Base-by-base conservation (phyloP, 805 yeast species). In the Yamadazyma endophytica region DNA sequence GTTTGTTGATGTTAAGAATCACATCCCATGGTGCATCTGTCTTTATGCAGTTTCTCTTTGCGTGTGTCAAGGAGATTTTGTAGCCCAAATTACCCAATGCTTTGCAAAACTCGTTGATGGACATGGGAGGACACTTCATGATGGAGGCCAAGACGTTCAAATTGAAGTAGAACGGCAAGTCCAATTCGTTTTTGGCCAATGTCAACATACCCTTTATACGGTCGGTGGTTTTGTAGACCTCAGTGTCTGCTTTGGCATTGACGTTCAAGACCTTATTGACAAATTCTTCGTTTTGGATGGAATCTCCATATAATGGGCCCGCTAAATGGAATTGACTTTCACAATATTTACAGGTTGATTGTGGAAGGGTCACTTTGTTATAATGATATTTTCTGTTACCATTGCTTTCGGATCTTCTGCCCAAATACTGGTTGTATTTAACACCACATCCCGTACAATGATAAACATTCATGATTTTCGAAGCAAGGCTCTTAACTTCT, bases 241-340 rank as follows among this genome's bases (percentile, higher is more conserved):
- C 72, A 17, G 68, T 67, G 33, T 71, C 77, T 14, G 77, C 69
- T 6, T 56, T 56, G 16, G 56, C 49, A 48, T 79, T 73, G 42
- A 77, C 58, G n/a, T 68, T 64, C 33, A 86, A 66, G 27, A 89
- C 69, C 42, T 66, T 73, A 17, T 75, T 66, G 25, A 90, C 66
- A 47, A 90, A 92, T 13, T 70, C 75, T 16, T 55, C 52, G 49
- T 82, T 73, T 49, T 90, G 97, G 35, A 92, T 56, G 5, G 71
- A 65, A 0, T 88, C 95, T 8, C 79, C 88, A 84, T 95, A 92
- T 96, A 92, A 84, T 38, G 99, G 99, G 4, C 99, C 99, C 6
- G 90, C 88, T 21, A 92, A 53, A 52, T 85, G 95, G 54, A 75
- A 75, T 2, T 75, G 70, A 36, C 65, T 70, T 1, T 73, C 79